Evolutionary conservation across 495 filamentous ascomycete species (phyloP).

Genomic region (Trichoderma erinaceum): DNA sequence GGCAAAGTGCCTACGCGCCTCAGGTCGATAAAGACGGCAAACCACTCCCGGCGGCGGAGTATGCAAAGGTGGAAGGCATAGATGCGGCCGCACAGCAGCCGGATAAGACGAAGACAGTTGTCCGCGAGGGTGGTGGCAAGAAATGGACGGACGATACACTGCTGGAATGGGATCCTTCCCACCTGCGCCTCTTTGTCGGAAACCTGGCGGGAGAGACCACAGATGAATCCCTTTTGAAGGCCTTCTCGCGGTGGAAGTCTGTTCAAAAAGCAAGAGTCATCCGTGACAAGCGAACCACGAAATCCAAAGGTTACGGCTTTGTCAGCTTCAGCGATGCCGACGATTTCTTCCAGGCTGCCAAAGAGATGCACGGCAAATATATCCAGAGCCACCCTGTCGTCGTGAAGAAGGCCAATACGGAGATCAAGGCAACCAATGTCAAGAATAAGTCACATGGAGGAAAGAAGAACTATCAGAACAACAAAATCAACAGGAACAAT

Average conservation of each 20-base stretch:
- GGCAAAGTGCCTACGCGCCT: slow-evolving; percentile 84
- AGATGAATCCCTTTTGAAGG: slow-evolving; percentile 89
- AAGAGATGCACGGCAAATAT: slow-evolving; percentile 99
- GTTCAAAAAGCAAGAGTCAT: slow-evolving; percentile 93
- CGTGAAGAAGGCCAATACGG: slow-evolving; percentile 79
- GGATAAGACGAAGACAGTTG: slow-evolving; percentile 65
- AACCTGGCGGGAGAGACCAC: slow-evolving; percentile 98
- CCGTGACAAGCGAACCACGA: slow-evolving; percentile 88
- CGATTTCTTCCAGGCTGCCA: slow-evolving; percentile 88
- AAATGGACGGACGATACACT: slow-evolving; percentile 81
- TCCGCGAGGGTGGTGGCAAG: slow-evolving; percentile 81
- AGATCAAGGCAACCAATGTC: slow-evolving; percentile 64
- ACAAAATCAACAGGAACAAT: slow-evolving; percentile 21
- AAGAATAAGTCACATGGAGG: slow-evolving; percentile 36
- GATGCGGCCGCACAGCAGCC: slow-evolving; percentile 37
- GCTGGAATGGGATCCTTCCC: slow-evolving; percentile 92
- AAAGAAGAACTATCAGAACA: slow-evolving; percentile 27
- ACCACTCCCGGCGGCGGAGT: slow-evolving; percentile 35
- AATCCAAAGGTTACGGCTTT: slow-evolving; percentile 93
- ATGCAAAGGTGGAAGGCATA: slow-evolving; percentile 32
- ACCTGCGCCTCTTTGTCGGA: slow-evolving; percentile 91
- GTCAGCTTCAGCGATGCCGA: slow-evolving; percentile 93
- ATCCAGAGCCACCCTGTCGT: slow-evolving; percentile 93
- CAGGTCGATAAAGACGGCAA: slow-evolving; percentile 31
- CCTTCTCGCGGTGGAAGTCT: slow-evolving; percentile 80